Base-by-base conservation (phyloP, 2,329 filamentous ascomycete species). In the Ceratocystis lukuohia region DNA sequence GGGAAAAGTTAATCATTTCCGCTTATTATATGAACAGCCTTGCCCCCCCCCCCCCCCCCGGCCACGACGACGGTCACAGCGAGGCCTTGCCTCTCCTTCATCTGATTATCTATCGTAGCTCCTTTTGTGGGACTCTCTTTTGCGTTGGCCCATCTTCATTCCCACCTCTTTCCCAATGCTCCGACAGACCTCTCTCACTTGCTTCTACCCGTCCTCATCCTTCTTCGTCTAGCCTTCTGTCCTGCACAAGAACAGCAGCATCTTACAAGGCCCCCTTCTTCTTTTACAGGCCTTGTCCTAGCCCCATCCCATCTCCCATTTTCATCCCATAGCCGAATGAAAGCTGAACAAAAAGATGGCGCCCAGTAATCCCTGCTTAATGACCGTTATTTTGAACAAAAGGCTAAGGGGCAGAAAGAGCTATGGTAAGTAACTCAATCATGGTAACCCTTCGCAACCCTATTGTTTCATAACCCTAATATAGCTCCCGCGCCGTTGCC, bases 1-100 rank as follows among this genome's bases (percentile, higher is more conserved):
- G 8, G 28, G 53, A 15, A 30, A 0, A 22, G 50, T 2, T 15
- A 30, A 56, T 56, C 50, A 56, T 56, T 56, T 56, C 50, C 15
- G 22, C n/a, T 10, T 25, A 22, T 3, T 25, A 25, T 1, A n/a
- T 17, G 12, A 3, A 12, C n/a, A 0, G 17, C 48, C n/a, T 17
- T 25, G 50, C 12, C 25, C 25, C 2, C 22, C 22, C 22, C 22
- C 22, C 2, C 22, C 20, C 20, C 53, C 53, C 28, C 53, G 25
- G 25, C 10, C 25, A 41, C 37, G 3, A 41, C 10, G 10, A 41
- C 10, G 37, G 12, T 4, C 10, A 41, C 37, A 41, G 37, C 37
- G 37, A 41, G 37, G 37, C 37, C 37, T 41, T 41, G 37, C 37
- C 37, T 64, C 62, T 66, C 30, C 10, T 64, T 66, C 61, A 28